These are phyloP conservation scores for Coemansia pectinata DNA, from an alignment of 192 early-diverging fungal genomes.

Conservation along the genomic window DNA sequence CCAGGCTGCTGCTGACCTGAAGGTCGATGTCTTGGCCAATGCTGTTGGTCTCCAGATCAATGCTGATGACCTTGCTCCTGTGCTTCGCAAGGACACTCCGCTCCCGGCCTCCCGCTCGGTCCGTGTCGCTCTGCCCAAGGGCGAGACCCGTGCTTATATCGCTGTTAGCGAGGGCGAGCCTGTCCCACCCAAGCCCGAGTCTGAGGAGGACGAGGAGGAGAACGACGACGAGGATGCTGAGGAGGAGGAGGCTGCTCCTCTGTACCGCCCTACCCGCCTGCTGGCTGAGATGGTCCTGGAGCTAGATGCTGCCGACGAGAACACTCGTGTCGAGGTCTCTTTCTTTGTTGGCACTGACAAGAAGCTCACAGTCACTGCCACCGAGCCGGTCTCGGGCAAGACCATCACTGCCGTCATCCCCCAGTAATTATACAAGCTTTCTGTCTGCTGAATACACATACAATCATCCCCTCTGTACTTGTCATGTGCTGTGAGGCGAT, in stretches of 20 bases:
- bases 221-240: constrained; percentile 48
- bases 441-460: background rate
- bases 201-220: constrained; percentile 60
- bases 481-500: background rate
- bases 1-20: constrained; percentile 11
- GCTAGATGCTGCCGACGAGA: constrained; percentile 31
- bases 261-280: constrained; percentile 46
- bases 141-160: constrained; percentile 69
- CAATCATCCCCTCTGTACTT: background rate
- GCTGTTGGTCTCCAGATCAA: constrained; percentile 75
- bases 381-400: constrained; percentile 51
- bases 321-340: constrained; percentile 39
- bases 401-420: constrained; percentile 47
- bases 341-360: constrained; percentile 49
- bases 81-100: constrained; percentile 83
- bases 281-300: constrained; percentile 53
- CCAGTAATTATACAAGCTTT: background rate
- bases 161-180: constrained; percentile 83
- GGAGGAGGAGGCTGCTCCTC: constrained; percentile 21
- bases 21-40: constrained; percentile 56
- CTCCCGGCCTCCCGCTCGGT: constrained; percentile 80
- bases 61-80: constrained; percentile 70
- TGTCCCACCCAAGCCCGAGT: constrained; percentile 49
- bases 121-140: constrained; percentile 65
- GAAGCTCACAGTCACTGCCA: constrained; percentile 49